Percentiles rank a stretch among this genome's conserved stretches.
Conservation (phyloP, 2,329 filamentous ascomycete genomes). For the Cordyceps farinosa region DNA sequence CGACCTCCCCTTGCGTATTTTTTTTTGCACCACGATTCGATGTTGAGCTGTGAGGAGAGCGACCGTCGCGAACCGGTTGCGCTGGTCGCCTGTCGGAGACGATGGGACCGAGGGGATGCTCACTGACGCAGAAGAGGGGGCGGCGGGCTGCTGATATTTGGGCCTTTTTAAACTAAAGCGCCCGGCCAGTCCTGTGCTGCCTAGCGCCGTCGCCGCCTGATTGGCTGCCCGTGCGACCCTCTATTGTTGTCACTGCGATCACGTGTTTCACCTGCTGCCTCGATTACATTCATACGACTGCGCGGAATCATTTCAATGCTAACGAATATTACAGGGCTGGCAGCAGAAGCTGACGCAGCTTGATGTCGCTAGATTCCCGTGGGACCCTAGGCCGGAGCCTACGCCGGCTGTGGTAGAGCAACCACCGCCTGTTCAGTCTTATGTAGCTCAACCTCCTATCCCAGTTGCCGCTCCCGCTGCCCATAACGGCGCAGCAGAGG, state of each 20-base stretch:
- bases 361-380: constrained; percentile 84
- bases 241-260: neutral
- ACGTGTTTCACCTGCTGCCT: constrained; percentile 2
- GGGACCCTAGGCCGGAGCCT: constrained; percentile 82
- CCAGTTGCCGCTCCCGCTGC: constrained; percentile 25
- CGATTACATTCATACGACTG: constrained; percentile 6
- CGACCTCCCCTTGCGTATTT: constrained; percentile 8
- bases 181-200: constrained; percentile 25
- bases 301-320: neutral
- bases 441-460: constrained; percentile 28
- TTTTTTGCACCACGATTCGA: neutral
- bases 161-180: constrained; percentile 48
- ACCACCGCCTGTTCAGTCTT: constrained; percentile 26
- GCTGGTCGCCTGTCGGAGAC: neutral
- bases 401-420: constrained; percentile 39
- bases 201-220: constrained; percentile 18
- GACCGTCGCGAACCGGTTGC: neutral
- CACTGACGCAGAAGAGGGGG: constrained; percentile 16
- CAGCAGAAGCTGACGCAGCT: constrained; percentile 84
- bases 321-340: constrained; percentile 66
- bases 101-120: constrained; percentile 7
- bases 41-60: neutral
- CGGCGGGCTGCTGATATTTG: constrained; percentile 47
- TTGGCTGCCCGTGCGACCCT: constrained; percentile 8
- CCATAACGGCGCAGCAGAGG: constrained; percentile 41